Conservation (phyloP, 495 filamentous ascomycete genomes). For the Lasiosphaeria miniovina region DNA sequence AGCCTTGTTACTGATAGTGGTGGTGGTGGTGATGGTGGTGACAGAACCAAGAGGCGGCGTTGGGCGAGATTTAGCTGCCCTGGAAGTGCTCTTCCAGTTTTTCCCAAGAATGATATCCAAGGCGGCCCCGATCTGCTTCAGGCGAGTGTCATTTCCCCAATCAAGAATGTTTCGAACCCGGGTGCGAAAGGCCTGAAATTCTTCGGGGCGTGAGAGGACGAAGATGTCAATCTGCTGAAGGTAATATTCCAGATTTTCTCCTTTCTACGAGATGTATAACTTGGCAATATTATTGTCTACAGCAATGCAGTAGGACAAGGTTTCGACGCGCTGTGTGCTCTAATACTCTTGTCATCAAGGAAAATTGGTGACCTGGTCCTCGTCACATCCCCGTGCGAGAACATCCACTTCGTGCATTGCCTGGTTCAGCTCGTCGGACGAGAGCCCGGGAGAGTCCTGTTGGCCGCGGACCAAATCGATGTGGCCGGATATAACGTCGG, state of each 20-base stretch:
- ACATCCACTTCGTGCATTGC: conserved; percentile 2
- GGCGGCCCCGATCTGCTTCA: conserved; percentile 14
- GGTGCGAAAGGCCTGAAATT: conserved; percentile 13
- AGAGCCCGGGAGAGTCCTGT: conserved; percentile 18
- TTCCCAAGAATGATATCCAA: conserved; percentile 17
- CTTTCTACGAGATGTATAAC: conserved; percentile 15
- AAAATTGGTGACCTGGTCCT: conserved; percentile 3
- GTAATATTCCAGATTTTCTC: conserved; percentile 15
- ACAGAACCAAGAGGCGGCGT: conserved; percentile 13
- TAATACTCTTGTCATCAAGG: conserved; percentile 8
- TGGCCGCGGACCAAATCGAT: conserved; percentile 14
- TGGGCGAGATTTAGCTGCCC: conserved; percentile 9
- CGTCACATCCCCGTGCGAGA: conserved; percentile 7
- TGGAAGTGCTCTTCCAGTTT: conserved; percentile 13
- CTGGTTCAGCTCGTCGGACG: conserved; percentile 13
- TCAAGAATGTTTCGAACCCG: conserved; percentile 19
- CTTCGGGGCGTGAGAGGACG: conserved; percentile 12
- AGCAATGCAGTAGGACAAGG: conserved; percentile 13
- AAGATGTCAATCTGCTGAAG: conserved; percentile 15
- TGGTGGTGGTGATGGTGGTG: no score
- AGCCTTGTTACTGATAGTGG: no score
- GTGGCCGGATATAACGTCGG: conserved; percentile 16
- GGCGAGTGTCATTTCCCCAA: conserved; percentile 17
- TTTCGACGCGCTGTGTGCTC: conserved; percentile 6
- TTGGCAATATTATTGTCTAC: conserved; percentile 15